Evolutionary conservation across 371 early-diverging fungal species (phyloP).

Genomic region (Rhizopus arrhizus): DNA sequence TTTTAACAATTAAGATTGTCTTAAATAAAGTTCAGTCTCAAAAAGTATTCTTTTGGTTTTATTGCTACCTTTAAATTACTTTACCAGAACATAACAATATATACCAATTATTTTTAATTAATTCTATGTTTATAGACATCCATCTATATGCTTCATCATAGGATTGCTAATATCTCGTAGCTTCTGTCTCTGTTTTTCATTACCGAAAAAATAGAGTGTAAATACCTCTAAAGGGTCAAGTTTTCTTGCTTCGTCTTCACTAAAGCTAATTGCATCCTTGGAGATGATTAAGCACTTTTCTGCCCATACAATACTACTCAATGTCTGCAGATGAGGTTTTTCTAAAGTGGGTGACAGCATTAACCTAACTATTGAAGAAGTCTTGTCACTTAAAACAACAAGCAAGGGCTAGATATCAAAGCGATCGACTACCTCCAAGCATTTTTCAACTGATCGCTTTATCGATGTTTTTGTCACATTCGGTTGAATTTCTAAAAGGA

Average conservation of each 20-base stretch:
- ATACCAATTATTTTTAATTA: too few relatives aligned
- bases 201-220: conserved; percentile 18
- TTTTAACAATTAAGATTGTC: too few relatives aligned
- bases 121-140: too few relatives aligned
- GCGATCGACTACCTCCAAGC: conserved; percentile 11
- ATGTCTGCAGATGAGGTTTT: conserved; percentile 8
- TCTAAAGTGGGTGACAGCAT: conserved; percentile 7
- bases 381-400: conserved; percentile 19
- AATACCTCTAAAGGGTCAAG: conserved; percentile 11
- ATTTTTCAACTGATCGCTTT: conserved; percentile 13
- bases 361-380: conserved; percentile 11
- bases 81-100: too few relatives aligned
- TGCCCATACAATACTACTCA: conserved; percentile 9
- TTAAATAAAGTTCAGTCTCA: too few relatives aligned
- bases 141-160: conserved; percentile 16
- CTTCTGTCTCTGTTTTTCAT: conserved; percentile 22
- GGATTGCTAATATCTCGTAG: conserved; percentile 19
- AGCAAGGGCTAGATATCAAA: conserved; percentile 15
- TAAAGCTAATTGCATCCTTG: conserved; percentile 17
- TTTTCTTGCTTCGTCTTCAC: conserved; percentile 15
- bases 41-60: too few relatives aligned
- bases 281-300: conserved; percentile 13
- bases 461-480: conserved; percentile 12
- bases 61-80: too few relatives aligned
- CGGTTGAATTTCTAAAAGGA: conserved; percentile 16